phyloP scores from a whole-genome alignment of 768 basidiomycete species.

The Auriscalpium orientale region DNA sequence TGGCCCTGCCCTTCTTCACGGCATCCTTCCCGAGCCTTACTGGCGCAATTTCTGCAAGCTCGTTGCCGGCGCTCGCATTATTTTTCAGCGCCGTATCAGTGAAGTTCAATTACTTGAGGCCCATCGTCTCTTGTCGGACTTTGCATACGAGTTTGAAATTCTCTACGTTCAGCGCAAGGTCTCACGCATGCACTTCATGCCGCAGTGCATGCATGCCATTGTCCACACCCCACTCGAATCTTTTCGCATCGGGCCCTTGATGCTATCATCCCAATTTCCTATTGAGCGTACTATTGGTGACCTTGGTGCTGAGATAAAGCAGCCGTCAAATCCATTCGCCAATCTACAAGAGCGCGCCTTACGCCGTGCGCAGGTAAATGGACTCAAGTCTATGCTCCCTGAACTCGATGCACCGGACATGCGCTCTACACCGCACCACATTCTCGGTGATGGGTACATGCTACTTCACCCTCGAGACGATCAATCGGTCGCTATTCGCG shows the following conservation, averaged over 20 bases:
- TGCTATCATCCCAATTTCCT: constrained; percentile 21
- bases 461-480: neutral
- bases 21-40: constrained; percentile 17
- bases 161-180: constrained; percentile 25
- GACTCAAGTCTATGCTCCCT: constrained; percentile 18
- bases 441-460: neutral
- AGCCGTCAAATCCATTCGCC: constrained; percentile 20
- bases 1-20: constrained; percentile 19
- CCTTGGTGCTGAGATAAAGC: constrained; percentile 21
- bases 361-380: constrained; percentile 13
- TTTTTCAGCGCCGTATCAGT: constrained; percentile 13
- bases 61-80: constrained; percentile 16
- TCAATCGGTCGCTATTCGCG: neutral
- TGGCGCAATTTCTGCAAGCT: constrained; percentile 23
- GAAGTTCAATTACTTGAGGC: constrained; percentile 12
- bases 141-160: constrained; percentile 26
- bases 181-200: constrained; percentile 26
- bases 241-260: constrained; percentile 16
- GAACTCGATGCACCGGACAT: constrained; percentile 10
- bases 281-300: constrained; percentile 24
- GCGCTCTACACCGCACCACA: neutral
- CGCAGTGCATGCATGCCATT: constrained; percentile 25
- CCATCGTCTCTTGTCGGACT: constrained; percentile 13
- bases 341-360: constrained; percentile 18
- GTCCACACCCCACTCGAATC: constrained; percentile 23